phyloP scores from a whole-genome alignment of 345 rosid genomes.

The Eucalyptus pauciflora region DNA sequence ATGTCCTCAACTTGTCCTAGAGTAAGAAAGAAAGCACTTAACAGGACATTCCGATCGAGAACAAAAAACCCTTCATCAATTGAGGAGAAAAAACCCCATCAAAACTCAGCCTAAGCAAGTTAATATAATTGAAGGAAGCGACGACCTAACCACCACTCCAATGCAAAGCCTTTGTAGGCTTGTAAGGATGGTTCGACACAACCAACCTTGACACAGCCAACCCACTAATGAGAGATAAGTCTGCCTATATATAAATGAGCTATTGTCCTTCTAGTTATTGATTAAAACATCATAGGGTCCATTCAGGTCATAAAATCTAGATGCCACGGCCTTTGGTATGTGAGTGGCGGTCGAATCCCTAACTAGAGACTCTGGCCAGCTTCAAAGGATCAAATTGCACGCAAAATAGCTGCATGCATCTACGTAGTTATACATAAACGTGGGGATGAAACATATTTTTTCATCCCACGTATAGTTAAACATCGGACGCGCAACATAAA shows the following conservation, averaged over 20 bases:
- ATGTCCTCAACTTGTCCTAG: background rate
- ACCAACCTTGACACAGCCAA: background rate
- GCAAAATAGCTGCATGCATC: background rate
- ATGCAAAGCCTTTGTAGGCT: background rate
- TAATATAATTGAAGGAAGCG: background rate
- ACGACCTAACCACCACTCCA: background rate
- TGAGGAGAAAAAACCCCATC: background rate
- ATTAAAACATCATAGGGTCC: background rate
- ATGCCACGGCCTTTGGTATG: background rate
- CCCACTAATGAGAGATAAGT: background rate
- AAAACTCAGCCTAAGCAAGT: background rate
- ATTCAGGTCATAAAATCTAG: background rate
- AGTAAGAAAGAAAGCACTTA: background rate
- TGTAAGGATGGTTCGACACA: background rate
- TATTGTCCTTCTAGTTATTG: background rate
- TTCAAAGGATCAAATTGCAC: background rate
- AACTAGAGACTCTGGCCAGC: fast-evolving
- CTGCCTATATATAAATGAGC: no score
- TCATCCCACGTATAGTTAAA: background rate
- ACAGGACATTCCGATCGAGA: background rate
- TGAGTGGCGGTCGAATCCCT: background rate
- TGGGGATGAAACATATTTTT: no score
- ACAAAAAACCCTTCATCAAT: background rate
- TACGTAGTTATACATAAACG: background rate
- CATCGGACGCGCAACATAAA: background rate